phyloP scores from a whole-genome alignment of 805 yeast genomes.

The Saccharomyces jurei region DNA sequence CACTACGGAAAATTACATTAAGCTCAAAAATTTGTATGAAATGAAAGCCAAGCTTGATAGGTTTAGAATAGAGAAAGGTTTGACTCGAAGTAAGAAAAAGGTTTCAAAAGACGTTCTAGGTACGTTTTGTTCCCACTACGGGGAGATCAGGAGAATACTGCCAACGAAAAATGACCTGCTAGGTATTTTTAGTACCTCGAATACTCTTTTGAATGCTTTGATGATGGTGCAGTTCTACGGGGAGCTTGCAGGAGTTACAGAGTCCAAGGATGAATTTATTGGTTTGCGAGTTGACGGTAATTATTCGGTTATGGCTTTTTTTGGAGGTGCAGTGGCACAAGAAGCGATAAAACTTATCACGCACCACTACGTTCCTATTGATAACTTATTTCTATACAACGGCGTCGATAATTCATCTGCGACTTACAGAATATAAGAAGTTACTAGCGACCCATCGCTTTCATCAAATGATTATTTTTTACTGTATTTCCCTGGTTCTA shows the following conservation, averaged over 20 bases:
- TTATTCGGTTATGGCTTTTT: slow-evolving; percentile 32
- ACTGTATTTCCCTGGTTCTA: too few species aligned
- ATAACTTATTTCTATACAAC: slow-evolving; percentile 63
- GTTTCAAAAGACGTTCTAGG: slow-evolving; percentile 37
- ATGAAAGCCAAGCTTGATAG: slow-evolving; percentile 35
- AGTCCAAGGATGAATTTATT: neutral
- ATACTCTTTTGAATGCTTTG: neutral
- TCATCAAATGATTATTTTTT: too few species aligned
- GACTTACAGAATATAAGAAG: neutral
- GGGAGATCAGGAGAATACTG: slow-evolving; percentile 29
- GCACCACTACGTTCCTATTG: slow-evolving; percentile 71
- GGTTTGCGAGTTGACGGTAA: neutral
- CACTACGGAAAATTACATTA: slow-evolving; percentile 52
- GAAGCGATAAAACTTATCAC: slow-evolving; percentile 73
- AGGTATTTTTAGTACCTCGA: neutral
- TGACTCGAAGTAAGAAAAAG: slow-evolving; percentile 23
- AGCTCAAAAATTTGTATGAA: slow-evolving; percentile 49
- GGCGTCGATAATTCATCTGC: slow-evolving; percentile 43
- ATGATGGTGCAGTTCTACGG: neutral
- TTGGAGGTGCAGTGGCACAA: slow-evolving; percentile 84
- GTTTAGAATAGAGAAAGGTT: neutral
- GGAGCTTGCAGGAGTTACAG: neutral
- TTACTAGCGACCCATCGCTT: too few species aligned
- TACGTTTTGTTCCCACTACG: slow-evolving; percentile 56
- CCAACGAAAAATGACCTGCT: neutral